Evolutionary conservation across 2,329 filamentous ascomycete genomes (phyloP), one percentile per base, ranked within the genome.

Genomic region (Emericellopsis cladophorae): DNA sequence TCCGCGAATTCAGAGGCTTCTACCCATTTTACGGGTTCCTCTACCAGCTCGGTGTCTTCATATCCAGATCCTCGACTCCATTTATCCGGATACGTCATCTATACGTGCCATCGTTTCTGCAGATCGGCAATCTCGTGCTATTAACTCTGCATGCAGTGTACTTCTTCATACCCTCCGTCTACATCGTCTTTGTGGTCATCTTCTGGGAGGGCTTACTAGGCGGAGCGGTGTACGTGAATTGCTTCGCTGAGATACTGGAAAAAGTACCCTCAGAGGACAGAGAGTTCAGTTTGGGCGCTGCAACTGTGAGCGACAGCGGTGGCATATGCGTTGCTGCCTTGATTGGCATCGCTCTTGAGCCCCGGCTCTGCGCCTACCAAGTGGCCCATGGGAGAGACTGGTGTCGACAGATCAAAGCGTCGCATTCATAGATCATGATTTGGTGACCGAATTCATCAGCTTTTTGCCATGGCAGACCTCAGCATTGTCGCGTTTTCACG

Each of bases 141-240:
- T 70, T 98, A 15, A 79, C 78, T 0, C 56, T 81, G 0, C 90
- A 98, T 49, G 81, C 87, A 0, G 55, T 95, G 46, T 79, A 81
- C 54, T 72, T 82, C 55, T 93, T 92, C 54, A 74, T 96, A 14
- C 89, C 90, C 0, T 84, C 68, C 22, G 84, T 95, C 21, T 95
- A 87, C 55, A 51, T 95, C n/a, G 68, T 96, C 1, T 95, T 95
- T 53, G 44, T 75, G 18, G 67, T 96, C 45, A 70, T 95, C 16
- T 92, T 96, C 54, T 96, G 90, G 90, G 92, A 96, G 58, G 92
- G 92, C 0, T 60, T 96, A 11, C 67, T 98, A 0, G 92, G 92
- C 1, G 92, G 92, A 0, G 70, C 87, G 4, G 92, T 96, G 0
- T 98, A 98, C 52, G 89, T 96, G 44, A 94, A 90, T 53, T 95